Conservation (phyloP, 805 yeast species). For the Wickerhamomyces mucosus region DNA sequence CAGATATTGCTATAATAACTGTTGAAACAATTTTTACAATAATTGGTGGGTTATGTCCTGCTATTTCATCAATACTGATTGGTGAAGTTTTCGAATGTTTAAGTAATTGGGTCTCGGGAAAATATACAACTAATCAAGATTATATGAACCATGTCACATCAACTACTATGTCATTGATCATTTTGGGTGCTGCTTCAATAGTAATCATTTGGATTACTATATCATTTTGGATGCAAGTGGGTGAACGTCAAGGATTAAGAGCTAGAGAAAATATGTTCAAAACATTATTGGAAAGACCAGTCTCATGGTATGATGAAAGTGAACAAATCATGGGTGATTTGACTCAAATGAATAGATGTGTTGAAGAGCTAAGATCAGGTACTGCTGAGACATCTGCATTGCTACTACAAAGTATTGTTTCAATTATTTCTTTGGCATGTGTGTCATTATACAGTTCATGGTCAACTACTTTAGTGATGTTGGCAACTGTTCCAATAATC, state of each 20-base stretch:
- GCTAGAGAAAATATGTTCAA: constrained; percentile 39
- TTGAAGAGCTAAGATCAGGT: constrained; percentile 65
- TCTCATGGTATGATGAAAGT: constrained; percentile 56
- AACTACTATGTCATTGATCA: constrained; percentile 31
- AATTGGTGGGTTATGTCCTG: constrained; percentile 47
- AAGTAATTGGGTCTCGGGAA: constrained; percentile 24
- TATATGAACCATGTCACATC: constrained; percentile 31
- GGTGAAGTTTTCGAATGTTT: constrained; percentile 52
- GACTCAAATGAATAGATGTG: constrained; percentile 57
- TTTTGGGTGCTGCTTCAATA: constrained; percentile 37
- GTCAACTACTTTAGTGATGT: constrained; percentile 72
- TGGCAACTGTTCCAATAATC: constrained; percentile 68
- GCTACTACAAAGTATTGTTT: constrained; percentile 40
- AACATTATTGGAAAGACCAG: constrained; percentile 34
- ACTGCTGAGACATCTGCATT: constrained; percentile 58
- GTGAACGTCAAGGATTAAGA: constrained; percentile 58
- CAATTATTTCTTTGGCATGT: constrained; percentile 44
- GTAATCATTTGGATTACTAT: constrained; percentile 45
- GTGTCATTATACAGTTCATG: constrained; percentile 74
- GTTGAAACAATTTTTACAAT: constrained; percentile 31
- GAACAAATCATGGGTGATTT: constrained; percentile 52
- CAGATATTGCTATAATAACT: constrained; percentile 17
- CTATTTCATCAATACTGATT: constrained; percentile 52
- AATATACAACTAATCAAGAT: constrained; percentile 18
- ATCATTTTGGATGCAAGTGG: constrained; percentile 54